Base-by-base conservation (phyloP, 306 rosid species). In the Arachis stenosperma region DNA sequence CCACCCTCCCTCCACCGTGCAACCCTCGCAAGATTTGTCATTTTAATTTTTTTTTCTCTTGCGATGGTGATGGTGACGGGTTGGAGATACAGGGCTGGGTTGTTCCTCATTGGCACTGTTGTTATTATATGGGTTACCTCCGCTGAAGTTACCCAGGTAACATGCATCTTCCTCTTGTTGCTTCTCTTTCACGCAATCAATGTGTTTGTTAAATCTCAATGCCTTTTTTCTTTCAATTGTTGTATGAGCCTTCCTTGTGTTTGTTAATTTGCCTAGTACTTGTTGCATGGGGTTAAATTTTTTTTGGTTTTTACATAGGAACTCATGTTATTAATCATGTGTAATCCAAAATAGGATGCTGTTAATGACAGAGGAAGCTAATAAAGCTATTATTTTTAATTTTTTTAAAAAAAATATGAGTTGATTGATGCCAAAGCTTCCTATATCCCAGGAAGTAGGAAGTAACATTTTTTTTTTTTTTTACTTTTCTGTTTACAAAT, bases 101-200 rank as follows among this genome's bases (percentile, higher is more conserved):
- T 92, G 86, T 79, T 87, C 82, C 90, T 92, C 47, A 92, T 92
- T 48, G 92, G 71, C 46, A 79, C 96, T 46, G 98, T 92, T 44
- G 96, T 90, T 68, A 71, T 88, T 78, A 90, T 90, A 57, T 90
- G 96, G 96, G 96, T 90, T 29, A 75, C 87, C 81, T 90, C 96
- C 15, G 93, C 96, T 2, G 96, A 90, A 83, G 96, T 90, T 61
- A 88, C 96, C 47, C 96, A 90, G 93, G 96, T 87, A 57, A 57
- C 40, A 64, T 36, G 14, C 43, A 33, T 33, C 3, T 33, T 33
- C 37, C 3, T 29, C 62, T 30, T 46, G 13, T 46, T 46, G 51
- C 51, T 50, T 50, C 55, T 11, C 9, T 12, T 51, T 42, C 9
- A 42, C 46, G 46, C 46, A 42, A 6, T 42, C 46, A 33, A 33